Percentiles rank a stretch among this genome's conserved stretches.
Evolutionary conservation across 2,329 filamentous ascomycete species (phyloP).

Genomic region (Talaromyces islandicus): DNA sequence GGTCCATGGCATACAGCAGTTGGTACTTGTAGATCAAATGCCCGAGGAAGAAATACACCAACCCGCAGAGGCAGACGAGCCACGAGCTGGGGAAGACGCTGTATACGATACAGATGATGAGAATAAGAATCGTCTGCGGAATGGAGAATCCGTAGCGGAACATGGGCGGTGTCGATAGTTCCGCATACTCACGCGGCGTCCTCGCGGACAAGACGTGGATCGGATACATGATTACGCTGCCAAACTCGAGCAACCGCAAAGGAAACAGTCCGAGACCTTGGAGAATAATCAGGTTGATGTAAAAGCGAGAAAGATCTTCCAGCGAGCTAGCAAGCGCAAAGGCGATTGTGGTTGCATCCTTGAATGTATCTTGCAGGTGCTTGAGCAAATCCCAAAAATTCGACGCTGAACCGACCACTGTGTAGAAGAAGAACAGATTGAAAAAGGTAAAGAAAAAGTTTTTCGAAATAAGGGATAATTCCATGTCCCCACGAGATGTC

Average conservation of each 20-base stretch:
- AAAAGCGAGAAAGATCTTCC: conserved; percentile 71
- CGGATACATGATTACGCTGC: conserved; percentile 76
- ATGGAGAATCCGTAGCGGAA: conserved; percentile 97
- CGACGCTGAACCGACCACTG: conserved; percentile 73
- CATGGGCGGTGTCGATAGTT: conserved; percentile 71
- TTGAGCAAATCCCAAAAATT: conserved; percentile 63
- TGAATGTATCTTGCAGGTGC: conserved; percentile 64
- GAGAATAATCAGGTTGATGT: conserved; percentile 87
- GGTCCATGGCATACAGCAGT: conserved; percentile 95
- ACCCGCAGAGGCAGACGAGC: conserved; percentile 69
- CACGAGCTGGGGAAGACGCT: conserved; percentile 76
- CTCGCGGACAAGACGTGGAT: conserved; percentile 71
- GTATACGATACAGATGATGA: conserved; percentile 94
- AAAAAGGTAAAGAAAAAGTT: conserved; percentile 99
- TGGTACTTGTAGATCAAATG: conserved; percentile 96
- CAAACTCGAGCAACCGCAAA: conserved; percentile 84
- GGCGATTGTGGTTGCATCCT: conserved; percentile 73
- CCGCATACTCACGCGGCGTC: conserved; percentile 82
- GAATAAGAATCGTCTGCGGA: conserved; percentile 83
- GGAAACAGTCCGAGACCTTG: conserved; percentile 93
- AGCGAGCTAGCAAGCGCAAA: conserved; percentile 70
- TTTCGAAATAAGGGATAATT: conserved; percentile 91
- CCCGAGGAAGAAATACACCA: conserved; percentile 61
- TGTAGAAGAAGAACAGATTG: conserved; percentile 96
- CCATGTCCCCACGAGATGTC: conserved; percentile 90